Evolutionary conservation across 2,329 filamentous ascomycete species (phyloP).

Genomic region (Fusarium verticillioides): DNA sequence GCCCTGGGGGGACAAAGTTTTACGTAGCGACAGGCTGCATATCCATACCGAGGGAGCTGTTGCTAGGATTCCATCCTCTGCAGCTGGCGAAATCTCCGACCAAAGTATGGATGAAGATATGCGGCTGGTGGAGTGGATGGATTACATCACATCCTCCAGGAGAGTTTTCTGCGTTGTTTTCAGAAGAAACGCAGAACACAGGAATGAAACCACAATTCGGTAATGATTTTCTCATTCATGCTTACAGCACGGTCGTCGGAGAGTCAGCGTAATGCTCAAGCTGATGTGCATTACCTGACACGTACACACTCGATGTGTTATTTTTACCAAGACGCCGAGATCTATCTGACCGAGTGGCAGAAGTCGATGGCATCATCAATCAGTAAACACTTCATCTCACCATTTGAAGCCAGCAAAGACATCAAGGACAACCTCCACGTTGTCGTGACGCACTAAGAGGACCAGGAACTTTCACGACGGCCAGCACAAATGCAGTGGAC

Average conservation of each 20-base stretch:
- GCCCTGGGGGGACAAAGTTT: conserved; percentile 7
- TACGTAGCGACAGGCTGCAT: background rate
- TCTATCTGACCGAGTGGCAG: too few relatives aligned
- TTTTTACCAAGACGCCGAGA: too few relatives aligned
- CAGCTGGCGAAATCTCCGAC: background rate
- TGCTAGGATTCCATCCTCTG: background rate
- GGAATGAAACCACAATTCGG: conserved; percentile 5
- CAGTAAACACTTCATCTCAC: background rate
- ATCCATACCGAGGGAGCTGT: background rate
- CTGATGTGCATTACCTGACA: background rate
- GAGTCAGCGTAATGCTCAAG: background rate
- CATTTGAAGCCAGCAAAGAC: background rate
- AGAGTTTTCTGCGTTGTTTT: conserved; percentile 7
- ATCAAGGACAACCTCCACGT: background rate
- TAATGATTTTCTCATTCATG: background rate
- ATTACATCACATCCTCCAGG: conserved; percentile 11
- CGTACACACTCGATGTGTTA: background rate
- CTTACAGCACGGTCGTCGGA: background rate
- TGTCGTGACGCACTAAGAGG: conserved; percentile 19
- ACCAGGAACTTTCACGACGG: conserved; percentile 3
- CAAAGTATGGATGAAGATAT: background rate
- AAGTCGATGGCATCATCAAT: too few relatives aligned
- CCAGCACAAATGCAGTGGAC: conserved; percentile 19
- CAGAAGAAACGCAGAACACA: background rate
- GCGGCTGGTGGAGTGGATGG: background rate